phyloP scores from a whole-genome alignment of 2,329 filamentous ascomycete genomes.

The Didymella keratinophila region DNA sequence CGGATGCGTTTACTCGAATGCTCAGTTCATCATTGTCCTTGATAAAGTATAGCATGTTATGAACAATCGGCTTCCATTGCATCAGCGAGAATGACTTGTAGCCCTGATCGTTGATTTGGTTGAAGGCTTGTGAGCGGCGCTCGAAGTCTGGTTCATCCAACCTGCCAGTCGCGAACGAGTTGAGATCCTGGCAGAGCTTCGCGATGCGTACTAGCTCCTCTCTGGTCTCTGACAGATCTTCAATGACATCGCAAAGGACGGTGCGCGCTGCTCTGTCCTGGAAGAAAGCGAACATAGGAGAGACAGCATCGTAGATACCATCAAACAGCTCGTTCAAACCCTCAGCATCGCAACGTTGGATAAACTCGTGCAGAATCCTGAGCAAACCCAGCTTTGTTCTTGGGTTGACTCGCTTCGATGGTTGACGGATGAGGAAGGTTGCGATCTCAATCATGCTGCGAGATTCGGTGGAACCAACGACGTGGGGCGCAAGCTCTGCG shows the following conservation, averaged over 20 bases:
- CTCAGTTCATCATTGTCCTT: constrained; percentile 87
- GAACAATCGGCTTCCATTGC: constrained; percentile 87
- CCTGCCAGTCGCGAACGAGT: constrained; percentile 75
- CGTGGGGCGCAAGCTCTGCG: constrained; percentile 67
- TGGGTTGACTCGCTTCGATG: constrained; percentile 81
- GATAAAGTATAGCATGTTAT: constrained; percentile 89
- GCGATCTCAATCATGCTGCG: constrained; percentile 81
- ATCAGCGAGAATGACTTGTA: constrained; percentile 67
- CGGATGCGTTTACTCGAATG: constrained; percentile 82
- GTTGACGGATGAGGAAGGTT: constrained; percentile 82
- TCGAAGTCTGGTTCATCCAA: constrained; percentile 92
- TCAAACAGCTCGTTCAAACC: constrained; percentile 66
- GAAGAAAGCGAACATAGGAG: constrained; percentile 89
- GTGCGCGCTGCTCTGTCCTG: constrained; percentile 79
- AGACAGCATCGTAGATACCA: constrained; percentile 75
- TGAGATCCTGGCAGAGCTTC: constrained; percentile 77
- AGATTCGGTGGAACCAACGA: constrained; percentile 63
- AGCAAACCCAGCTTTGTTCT: constrained; percentile 84
- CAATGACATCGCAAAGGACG: constrained; percentile 75
- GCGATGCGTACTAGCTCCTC: constrained; percentile 69
- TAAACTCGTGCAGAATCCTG: constrained; percentile 80
- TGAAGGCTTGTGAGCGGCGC: constrained; percentile 78
- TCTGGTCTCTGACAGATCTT: constrained; percentile 73
- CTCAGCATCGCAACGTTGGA: constrained; percentile 68
- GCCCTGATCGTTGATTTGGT: constrained; percentile 70